Evolutionary conservation across 2,329 filamentous ascomycete genomes (phyloP).

Genomic region (Monilinia fructicola): DNA sequence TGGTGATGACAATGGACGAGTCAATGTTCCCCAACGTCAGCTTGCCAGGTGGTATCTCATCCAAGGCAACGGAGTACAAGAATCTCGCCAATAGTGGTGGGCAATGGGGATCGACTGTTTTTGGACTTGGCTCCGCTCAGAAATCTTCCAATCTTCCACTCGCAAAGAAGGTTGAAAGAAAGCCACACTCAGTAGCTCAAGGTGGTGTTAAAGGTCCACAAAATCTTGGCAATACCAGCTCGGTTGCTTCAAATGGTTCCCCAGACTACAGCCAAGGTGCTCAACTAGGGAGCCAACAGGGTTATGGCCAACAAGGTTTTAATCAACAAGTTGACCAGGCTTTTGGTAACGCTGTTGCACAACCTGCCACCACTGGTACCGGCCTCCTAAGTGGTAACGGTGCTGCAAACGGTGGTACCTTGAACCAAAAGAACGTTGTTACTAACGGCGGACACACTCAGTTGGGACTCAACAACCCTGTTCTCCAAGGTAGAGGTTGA

Average conservation of each 20-base stretch:
- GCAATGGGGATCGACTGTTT: constrained; percentile 72
- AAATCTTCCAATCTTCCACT: constrained; percentile 79
- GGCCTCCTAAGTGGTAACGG: not conserved
- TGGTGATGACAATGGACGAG: constrained; percentile 83
- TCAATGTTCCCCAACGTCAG: constrained; percentile 88
- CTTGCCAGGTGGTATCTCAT: constrained; percentile 83
- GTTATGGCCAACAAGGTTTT: constrained; percentile 15
- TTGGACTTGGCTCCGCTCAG: constrained; percentile 39
- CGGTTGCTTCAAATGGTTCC: not conserved
- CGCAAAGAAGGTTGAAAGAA: constrained; percentile 54
- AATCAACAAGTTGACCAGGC: constrained; percentile 13
- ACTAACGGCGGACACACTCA: constrained; percentile 20
- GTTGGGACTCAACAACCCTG: constrained; percentile 28
- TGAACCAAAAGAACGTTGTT: constrained; percentile 9
- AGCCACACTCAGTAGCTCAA: constrained; percentile 42
- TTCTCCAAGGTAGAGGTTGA: constrained; percentile 20
- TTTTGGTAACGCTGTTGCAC: constrained; percentile 7
- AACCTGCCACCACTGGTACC: not conserved
- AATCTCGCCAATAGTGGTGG: constrained; percentile 85
- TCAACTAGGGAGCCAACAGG: not conserved
- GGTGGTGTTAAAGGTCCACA: constrained; percentile 36
- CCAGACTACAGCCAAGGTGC: not conserved
- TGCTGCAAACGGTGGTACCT: constrained; percentile 12
- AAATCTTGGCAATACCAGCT: constrained; percentile 32
- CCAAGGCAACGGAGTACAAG: constrained; percentile 92